A percentile compares a stretch with the other conserved stretches of the same genome.
These are phyloP conservation scores for Fusarium nodosum DNA, from an alignment of 2,329 filamentous ascomycete genomes.

Conservation along the genomic window DNA sequence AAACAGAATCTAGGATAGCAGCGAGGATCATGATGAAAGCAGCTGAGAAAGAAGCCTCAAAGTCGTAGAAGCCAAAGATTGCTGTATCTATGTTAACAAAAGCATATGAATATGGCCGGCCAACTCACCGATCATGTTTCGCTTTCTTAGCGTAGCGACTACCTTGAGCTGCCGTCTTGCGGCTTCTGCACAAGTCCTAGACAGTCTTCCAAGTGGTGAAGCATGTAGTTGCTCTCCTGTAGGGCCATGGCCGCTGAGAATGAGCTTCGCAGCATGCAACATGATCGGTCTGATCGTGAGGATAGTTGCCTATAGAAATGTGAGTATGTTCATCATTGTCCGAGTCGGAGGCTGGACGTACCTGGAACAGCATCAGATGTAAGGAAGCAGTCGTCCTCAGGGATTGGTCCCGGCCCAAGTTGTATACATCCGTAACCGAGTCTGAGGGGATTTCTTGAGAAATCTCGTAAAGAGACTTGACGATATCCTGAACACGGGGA, in stretches of 20 bases:
- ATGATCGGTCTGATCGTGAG: constrained; percentile 51
- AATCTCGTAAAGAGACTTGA: constrained; percentile 48
- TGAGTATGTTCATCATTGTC: background rate
- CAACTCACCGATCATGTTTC: constrained; percentile 49
- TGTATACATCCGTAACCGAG: constrained; percentile 44
- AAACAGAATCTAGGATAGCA: constrained; percentile 46
- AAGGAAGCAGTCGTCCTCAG: constrained; percentile 52
- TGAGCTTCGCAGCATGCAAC: constrained; percentile 50
- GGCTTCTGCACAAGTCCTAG: constrained; percentile 50
- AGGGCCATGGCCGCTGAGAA: constrained; percentile 44
- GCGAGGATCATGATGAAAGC: constrained; percentile 50
- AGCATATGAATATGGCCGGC: accelerated
- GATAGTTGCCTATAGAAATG: constrained; percentile 46
- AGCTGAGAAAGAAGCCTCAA: constrained; percentile 49
- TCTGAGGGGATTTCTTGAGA: constrained; percentile 49
- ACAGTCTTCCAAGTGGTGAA: constrained; percentile 48
- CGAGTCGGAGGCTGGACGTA: background rate
- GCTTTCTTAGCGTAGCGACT: constrained; percentile 49
- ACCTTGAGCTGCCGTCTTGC: constrained; percentile 49
- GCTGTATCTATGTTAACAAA: constrained; percentile 15
- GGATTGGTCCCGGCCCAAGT: constrained; percentile 47
- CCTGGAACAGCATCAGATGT: constrained; percentile 54
- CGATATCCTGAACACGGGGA: constrained; percentile 52
- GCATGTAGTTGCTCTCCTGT: constrained; percentile 44
- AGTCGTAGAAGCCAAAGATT: constrained; percentile 49